Percentiles rank a stretch among this genome's conserved stretches.
These are phyloP conservation scores for Ceratobasidium sp. DNA, from an alignment of 1,284 basidiomycete species.

Conservation along the genomic window DNA sequence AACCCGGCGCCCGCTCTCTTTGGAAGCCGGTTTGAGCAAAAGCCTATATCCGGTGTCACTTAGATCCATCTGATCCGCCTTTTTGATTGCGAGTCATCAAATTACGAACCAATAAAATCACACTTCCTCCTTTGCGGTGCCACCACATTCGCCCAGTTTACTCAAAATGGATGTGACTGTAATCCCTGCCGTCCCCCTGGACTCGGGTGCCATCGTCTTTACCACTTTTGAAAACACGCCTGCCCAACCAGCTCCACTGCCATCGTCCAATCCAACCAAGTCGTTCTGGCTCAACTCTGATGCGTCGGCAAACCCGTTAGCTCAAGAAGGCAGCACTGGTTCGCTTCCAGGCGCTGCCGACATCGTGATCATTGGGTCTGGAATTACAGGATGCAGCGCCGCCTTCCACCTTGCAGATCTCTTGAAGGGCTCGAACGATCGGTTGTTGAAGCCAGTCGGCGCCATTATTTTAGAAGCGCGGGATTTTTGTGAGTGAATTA, in stretches of 20 bases:
- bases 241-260: constrained; percentile 55
- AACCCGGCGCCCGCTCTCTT: not conserved
- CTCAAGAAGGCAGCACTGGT: constrained; percentile 70
- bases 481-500: constrained; percentile 72
- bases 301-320: constrained; percentile 70
- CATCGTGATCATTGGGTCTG: constrained; percentile 79
- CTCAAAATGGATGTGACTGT: not conserved
- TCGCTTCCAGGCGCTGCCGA: constrained; percentile 68
- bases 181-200: constrained; percentile 17
- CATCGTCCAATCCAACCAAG: constrained; percentile 68
- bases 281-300: constrained; percentile 74
- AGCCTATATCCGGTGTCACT: not conserved
- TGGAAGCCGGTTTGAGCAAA: not conserved
- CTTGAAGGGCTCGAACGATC: constrained; percentile 49
- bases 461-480: constrained; percentile 76
- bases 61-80: not conserved
- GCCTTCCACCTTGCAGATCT: constrained; percentile 72
- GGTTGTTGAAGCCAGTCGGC: constrained; percentile 54
- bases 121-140: not conserved
- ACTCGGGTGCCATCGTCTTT: constrained; percentile 21
- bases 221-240: constrained; percentile 11
- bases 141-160: not conserved
- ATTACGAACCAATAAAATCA: not conserved
- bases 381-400: constrained; percentile 77
- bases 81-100: constrained; percentile 1